These are phyloP conservation scores for Diaporthe eres DNA, from an alignment of 2,329 filamentous ascomycete species.

Conservation along the genomic window DNA sequence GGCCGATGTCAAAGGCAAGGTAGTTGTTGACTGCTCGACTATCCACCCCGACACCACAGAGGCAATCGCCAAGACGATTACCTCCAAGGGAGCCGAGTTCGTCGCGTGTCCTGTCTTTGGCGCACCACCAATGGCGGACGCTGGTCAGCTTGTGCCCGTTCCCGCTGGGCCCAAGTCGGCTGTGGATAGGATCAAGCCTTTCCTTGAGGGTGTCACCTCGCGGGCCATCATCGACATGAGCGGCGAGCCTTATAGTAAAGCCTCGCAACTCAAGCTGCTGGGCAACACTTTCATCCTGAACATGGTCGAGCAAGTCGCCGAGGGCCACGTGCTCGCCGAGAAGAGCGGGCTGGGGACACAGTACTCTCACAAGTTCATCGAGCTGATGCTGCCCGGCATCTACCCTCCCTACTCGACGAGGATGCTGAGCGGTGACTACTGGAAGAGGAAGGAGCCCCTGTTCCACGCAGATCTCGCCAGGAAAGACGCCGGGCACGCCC, in stretches of 20 bases:
- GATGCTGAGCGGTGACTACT: constrained; percentile 83
- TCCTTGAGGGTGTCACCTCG: constrained; percentile 80
- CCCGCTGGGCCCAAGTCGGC: constrained; percentile 74
- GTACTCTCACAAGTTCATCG: constrained; percentile 79
- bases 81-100: constrained; percentile 76
- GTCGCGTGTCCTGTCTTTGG: constrained; percentile 81
- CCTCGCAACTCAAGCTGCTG: constrained; percentile 82
- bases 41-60: constrained; percentile 87
- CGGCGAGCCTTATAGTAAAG: constrained; percentile 76
- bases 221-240: constrained; percentile 79
- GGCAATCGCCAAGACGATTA: constrained; percentile 70
- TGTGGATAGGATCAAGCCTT: constrained; percentile 77
- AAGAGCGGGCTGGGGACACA: constrained; percentile 82
- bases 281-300: constrained; percentile 90
- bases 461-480: constrained; percentile 86
- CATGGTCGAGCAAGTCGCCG: constrained; percentile 84
- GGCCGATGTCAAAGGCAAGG: constrained; percentile 74
- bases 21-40: constrained; percentile 90
- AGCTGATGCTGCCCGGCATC: constrained; percentile 80
- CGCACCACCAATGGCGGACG: constrained; percentile 78
- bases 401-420: constrained; percentile 82
- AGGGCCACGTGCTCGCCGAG: constrained; percentile 84
- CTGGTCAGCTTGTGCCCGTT: constrained; percentile 80
- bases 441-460: constrained; percentile 81
- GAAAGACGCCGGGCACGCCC: constrained; percentile 85